These are phyloP conservation scores for Neurospora sp. DNA, from an alignment of 495 filamentous ascomycete genomes.

Conservation along the genomic window DNA sequence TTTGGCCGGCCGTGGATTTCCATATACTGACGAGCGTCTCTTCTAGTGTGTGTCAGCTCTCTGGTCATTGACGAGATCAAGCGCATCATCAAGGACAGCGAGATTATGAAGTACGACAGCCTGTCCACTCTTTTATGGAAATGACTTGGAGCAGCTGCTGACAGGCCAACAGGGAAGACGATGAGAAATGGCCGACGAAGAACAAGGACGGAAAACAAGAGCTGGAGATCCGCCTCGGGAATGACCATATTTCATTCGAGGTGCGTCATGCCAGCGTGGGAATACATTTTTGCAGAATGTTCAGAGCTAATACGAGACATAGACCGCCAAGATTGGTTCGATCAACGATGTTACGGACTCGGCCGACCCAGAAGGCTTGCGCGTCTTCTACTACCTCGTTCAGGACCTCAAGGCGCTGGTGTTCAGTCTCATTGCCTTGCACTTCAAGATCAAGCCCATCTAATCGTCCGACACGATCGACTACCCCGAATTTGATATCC, in stretches of 20 bases:
- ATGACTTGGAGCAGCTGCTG: conserved; percentile 9
- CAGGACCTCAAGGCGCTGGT: conserved; percentile 96
- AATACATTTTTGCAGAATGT: background rate
- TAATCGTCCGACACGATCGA: conserved; percentile 23
- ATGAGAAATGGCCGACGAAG: conserved; percentile 98
- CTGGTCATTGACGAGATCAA: conserved; percentile 92
- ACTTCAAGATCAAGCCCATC: conserved; percentile 98
- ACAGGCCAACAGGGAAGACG: conserved; percentile 68
- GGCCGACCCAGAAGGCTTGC: conserved; percentile 87
- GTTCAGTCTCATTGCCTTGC: conserved; percentile 89
- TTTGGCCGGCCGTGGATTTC: background rate
- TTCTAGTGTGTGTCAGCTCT: conserved; percentile 87
- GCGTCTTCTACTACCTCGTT: conserved; percentile 99
- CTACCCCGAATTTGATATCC: conserved; percentile 7
- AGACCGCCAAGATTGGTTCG: conserved; percentile 99
- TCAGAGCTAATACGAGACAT: conserved; percentile 18
- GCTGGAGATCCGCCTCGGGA: conserved; percentile 87
- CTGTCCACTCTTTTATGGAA: background rate
- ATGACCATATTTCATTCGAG: conserved; percentile 98
- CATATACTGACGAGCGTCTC: background rate
- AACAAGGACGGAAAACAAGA: conserved; percentile 98
- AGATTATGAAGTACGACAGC: conserved; percentile 81
- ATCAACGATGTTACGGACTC: conserved; percentile 95
- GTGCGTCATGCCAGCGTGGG: conserved; percentile 30
- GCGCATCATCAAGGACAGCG: conserved; percentile 92